Conservation (phyloP, 805 yeast genomes). For the Grigorovia transvaalensis region DNA sequence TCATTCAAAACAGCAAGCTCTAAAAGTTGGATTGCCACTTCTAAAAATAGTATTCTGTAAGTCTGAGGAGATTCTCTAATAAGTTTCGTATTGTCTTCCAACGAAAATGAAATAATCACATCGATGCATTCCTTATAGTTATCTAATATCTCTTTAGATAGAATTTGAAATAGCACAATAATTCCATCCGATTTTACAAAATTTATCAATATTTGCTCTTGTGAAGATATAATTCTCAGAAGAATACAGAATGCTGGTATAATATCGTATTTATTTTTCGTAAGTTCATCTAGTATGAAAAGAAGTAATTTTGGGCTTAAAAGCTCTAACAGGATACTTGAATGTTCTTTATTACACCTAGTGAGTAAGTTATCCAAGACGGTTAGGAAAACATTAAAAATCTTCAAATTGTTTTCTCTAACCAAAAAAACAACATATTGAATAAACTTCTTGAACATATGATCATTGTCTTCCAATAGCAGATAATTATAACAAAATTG, state of each 20-base stretch:
- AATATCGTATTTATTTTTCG: constrained; percentile 13
- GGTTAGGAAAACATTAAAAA: constrained; percentile 24
- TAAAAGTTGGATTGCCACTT: constrained; percentile 26
- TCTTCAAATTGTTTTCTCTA: constrained; percentile 23
- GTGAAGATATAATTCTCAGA: constrained; percentile 36
- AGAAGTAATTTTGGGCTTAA: constrained; percentile 61
- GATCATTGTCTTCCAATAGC: constrained; percentile 42
- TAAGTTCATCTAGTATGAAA: constrained; percentile 32
- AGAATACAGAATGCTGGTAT: constrained; percentile 11
- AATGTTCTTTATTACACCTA: constrained; percentile 31
- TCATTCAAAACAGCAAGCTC: constrained; percentile 27
- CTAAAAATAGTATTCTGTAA: constrained; percentile 30
- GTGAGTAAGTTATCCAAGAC: constrained; percentile 24
- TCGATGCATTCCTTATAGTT: constrained; percentile 34
- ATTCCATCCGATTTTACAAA: constrained; percentile 41
- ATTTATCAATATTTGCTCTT: constrained; percentile 36
- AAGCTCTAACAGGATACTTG: constrained; percentile 36
- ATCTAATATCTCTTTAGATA: constrained; percentile 25
- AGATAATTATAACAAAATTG: constrained; percentile 26
- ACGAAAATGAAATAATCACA: constrained; percentile 34
- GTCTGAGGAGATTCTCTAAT: background rate
- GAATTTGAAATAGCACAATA: constrained; percentile 37
- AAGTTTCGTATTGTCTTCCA: constrained; percentile 6
- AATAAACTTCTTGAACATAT: constrained; percentile 42
- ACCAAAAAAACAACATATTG: constrained; percentile 42